Conservation (phyloP, 805 yeast species). For the Saturnispora quitensis region DNA sequence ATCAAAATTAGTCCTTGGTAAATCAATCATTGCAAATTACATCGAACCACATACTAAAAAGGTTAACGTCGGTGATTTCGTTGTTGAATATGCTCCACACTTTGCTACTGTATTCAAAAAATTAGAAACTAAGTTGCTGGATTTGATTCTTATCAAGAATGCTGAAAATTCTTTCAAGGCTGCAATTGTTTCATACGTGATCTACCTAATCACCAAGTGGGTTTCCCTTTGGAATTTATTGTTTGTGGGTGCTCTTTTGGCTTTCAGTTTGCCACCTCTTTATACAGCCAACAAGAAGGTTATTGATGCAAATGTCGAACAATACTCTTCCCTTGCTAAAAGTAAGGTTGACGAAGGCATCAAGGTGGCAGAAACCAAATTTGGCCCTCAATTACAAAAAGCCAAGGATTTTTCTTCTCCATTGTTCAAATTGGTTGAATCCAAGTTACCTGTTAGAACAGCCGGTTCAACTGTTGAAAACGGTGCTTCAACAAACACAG, state of each 20-base stretch:
- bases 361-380: constrained; percentile 31
- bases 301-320: constrained; percentile 56
- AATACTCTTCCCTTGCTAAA: constrained; percentile 37
- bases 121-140: constrained; percentile 45
- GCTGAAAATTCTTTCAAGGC: constrained; percentile 66
- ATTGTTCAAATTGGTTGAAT: constrained; percentile 48
- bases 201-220: constrained; percentile 66
- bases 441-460: constrained; percentile 55
- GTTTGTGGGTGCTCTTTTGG: constrained; percentile 44
- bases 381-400: constrained; percentile 50
- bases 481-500: constrained; percentile 10
- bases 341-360: constrained; percentile 39
- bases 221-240: constrained; percentile 63
- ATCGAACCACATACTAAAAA: constrained; percentile 53
- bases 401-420: constrained; percentile 58
- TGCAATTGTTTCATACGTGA: constrained; percentile 53
- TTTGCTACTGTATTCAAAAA: constrained; percentile 34
- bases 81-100: constrained; percentile 27
- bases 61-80: constrained; percentile 24
- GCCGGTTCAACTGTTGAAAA: constrained; percentile 58
- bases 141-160: constrained; percentile 57
- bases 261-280: constrained; percentile 68
- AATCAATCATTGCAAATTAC: constrained; percentile 72
- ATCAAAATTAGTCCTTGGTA: constrained; percentile 65
- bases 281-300: constrained; percentile 69